phyloP scores from a whole-genome alignment of 495 filamentous ascomycete species.

The Lasiosphaeria miniovina region DNA sequence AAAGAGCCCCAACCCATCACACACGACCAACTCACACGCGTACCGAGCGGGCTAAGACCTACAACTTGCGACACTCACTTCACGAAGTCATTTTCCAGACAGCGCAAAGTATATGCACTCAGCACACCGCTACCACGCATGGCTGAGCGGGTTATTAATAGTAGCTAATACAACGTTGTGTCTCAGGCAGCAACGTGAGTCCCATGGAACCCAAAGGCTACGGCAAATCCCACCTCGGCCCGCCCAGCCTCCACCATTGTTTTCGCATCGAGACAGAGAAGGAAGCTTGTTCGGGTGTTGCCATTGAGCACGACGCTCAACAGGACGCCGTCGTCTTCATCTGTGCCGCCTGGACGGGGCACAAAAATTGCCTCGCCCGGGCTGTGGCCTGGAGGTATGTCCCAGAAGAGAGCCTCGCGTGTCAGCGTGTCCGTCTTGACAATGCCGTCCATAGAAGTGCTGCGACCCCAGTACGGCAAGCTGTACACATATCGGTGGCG shows the following conservation, averaged over 20 bases:
- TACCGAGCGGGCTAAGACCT: too few relatives aligned
- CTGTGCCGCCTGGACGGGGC: conserved; percentile 41
- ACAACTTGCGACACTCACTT: too few relatives aligned
- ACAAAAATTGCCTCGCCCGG: conserved; percentile 76
- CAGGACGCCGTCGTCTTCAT: conserved; percentile 70
- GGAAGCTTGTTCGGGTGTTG: conserved; percentile 56
- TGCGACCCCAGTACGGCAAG: conserved; percentile 53
- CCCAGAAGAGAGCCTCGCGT: conserved; percentile 49
- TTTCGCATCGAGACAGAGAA: conserved; percentile 66
- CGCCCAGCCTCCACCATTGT: conserved; percentile 62
- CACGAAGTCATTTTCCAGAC: too few relatives aligned
- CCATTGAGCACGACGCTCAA: conserved; percentile 72
- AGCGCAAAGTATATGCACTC: too few relatives aligned
- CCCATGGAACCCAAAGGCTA: conserved; percentile 74
- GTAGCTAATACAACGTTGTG: neutral
- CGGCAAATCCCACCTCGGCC: conserved; percentile 56
- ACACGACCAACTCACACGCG: too few relatives aligned
- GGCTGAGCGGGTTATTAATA: too few relatives aligned
- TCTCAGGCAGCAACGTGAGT: conserved; percentile 35
- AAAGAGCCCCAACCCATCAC: too few relatives aligned
- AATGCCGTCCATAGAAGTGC: conserved; percentile 62
- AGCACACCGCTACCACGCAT: too few relatives aligned
- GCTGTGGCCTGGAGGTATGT: conserved; percentile 55
- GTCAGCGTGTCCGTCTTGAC: conserved; percentile 65
- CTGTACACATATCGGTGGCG: conserved; percentile 66